Conservation (phyloP, 2,329 filamentous ascomycete species). For the Pseudodiploospora longispora region DNA sequence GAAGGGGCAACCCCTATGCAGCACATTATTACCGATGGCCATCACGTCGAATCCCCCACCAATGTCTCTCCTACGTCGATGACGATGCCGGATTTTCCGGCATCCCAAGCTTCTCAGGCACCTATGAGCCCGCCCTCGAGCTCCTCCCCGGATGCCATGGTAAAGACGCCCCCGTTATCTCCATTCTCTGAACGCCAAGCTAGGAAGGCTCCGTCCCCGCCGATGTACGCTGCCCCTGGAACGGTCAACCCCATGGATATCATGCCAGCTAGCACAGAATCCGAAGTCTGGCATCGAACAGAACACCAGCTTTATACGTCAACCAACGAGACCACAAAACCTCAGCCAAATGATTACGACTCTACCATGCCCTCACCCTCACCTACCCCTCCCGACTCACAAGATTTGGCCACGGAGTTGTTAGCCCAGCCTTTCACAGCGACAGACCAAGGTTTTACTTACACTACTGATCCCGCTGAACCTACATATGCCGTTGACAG, state of each 20-base stretch:
- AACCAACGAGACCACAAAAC: conserved; percentile 9
- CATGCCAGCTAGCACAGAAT: conserved; percentile 35
- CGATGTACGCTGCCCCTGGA: conserved; percentile 30
- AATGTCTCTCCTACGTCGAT: conserved; percentile 4
- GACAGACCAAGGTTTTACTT: no score
- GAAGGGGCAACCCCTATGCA: conserved; percentile 7
- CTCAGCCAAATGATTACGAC: conserved; percentile 3
- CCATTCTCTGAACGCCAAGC: conserved; percentile 16
- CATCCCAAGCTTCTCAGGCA: conserved; percentile 7
- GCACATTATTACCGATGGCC: conserved; percentile 4
- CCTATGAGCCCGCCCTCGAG: conserved; percentile 1
- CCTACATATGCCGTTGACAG: conserved; percentile 15
- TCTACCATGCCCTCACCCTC: conserved; percentile 14
- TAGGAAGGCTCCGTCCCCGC: conserved; percentile 20
- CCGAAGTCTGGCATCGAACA: conserved; percentile 28
- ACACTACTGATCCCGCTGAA: conserved; percentile 8
- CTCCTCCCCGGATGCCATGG: conserved; percentile 9
- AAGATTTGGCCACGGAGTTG: background rate
- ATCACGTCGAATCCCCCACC: conserved; percentile 9
- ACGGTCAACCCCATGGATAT: conserved; percentile 48
- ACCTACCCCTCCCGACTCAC: conserved; percentile 11
- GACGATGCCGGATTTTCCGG: conserved; percentile 8
- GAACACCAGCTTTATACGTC: conserved; percentile 26
- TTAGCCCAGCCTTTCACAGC: no score
- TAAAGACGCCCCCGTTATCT: conserved; percentile 19